These are phyloP conservation scores for Metschnikowia picachoensis DNA, from an alignment of 805 yeast genomes.

Conservation along the genomic window DNA sequence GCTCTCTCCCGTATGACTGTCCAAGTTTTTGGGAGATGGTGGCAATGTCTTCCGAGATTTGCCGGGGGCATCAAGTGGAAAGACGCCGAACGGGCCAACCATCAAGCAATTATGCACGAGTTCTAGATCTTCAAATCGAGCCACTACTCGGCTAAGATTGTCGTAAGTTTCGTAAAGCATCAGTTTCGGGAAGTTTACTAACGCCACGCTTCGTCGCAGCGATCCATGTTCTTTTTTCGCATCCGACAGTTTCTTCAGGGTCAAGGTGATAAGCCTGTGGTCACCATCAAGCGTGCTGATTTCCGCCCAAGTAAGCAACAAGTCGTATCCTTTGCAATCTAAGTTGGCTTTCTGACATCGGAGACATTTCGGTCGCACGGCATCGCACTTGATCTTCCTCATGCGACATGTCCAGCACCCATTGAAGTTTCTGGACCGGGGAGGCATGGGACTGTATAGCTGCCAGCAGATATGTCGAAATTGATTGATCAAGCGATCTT, in stretches of 20 bases:
- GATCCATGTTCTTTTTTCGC: conserved; percentile 24
- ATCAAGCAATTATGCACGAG: background rate
- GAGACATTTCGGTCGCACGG: conserved; percentile 40
- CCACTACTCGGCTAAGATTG: conserved; percentile 37
- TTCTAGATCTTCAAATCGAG: conserved; percentile 25
- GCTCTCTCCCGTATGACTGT: too few relatives aligned
- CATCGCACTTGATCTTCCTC: conserved; percentile 53
- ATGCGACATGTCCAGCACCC: conserved; percentile 57
- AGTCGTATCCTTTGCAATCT: conserved; percentile 48
- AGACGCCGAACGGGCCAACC: conserved; percentile 12
- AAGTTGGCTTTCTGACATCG: conserved; percentile 45
- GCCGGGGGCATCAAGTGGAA: background rate
- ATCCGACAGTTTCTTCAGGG: conserved; percentile 17
- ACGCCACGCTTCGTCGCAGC: conserved; percentile 44
- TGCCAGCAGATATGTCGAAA: background rate
- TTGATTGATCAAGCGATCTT: background rate
- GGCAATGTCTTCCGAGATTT: background rate
- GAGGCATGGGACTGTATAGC: conserved; percentile 11
- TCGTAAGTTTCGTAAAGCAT: conserved; percentile 36
- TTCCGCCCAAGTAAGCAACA: conserved; percentile 46
- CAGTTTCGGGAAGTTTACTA: conserved; percentile 36
- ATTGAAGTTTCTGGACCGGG: conserved; percentile 34
- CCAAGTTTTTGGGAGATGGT: background rate
- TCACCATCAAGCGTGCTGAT: conserved; percentile 30
- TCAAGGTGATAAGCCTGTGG: conserved; percentile 19